Conservation (phyloP, 441 rosid species). For the Pelargonium exstipulatum region DNA sequence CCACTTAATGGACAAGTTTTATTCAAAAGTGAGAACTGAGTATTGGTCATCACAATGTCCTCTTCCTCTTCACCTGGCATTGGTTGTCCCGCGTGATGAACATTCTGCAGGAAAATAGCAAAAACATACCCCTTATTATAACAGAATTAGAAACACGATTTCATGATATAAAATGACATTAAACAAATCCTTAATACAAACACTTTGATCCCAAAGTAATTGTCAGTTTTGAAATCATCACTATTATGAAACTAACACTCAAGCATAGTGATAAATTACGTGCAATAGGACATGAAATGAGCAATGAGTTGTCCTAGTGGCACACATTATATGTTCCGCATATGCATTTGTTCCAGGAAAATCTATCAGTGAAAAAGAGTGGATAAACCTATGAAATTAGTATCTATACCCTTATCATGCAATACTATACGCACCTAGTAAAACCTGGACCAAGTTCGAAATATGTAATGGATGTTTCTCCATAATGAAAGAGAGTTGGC, state of each 20-base stretch:
- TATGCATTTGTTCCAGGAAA: no score
- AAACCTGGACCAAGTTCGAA: no score
- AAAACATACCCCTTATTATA: constrained; percentile 8
- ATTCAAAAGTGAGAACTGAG: constrained; percentile 74
- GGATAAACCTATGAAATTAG: no score
- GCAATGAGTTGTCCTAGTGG: no score
- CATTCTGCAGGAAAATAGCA: constrained; percentile 47
- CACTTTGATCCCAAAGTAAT: background rate
- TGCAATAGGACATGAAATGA: no score
- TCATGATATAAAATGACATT: background rate
- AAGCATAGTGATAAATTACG: no score
- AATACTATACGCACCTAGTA: no score
- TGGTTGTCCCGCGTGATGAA: constrained; percentile 79
- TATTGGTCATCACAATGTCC: constrained; percentile 79
- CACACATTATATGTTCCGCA: no score
- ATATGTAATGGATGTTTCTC: no score
- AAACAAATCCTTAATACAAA: background rate
- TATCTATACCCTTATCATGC: no score
- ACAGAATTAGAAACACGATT: background rate
- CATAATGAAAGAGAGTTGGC: no score
- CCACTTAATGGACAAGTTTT: constrained; percentile 70
- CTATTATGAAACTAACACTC: background rate
- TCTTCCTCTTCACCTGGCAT: constrained; percentile 96
- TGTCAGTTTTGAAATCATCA: background rate
- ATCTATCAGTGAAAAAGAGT: no score